Evolutionary conservation across 2,329 filamentous ascomycete genomes (phyloP).

Genomic region (Xylariaceae sp.): DNA sequence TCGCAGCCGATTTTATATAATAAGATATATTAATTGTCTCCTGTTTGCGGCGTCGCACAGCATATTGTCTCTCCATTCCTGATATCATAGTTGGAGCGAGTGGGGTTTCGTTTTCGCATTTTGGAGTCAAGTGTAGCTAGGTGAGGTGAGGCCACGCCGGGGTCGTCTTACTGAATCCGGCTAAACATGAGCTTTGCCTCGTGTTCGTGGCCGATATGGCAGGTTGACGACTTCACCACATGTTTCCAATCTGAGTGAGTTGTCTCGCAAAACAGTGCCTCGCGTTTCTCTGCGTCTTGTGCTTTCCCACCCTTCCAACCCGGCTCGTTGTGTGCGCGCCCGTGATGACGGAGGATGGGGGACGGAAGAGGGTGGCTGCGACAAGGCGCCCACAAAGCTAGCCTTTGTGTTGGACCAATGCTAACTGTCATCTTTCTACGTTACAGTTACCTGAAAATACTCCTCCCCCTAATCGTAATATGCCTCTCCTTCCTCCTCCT

Average conservation of each 20-base stretch:
- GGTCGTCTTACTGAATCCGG: constrained; percentile 22
- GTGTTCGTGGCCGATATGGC: constrained; percentile 66
- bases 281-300: too few species aligned
- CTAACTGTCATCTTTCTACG: constrained; percentile 14
- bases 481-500: constrained; percentile 73
- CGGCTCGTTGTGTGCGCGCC: too few species aligned
- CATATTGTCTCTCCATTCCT: constrained; percentile 1
- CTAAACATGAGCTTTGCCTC: constrained; percentile 53
- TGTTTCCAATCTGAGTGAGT: constrained; percentile 73
- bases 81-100: constrained; percentile 12
- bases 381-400: neutral
- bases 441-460: constrained; percentile 75
- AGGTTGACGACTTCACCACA: constrained; percentile 65
- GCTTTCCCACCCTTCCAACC: too few species aligned
- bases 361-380: too few species aligned
- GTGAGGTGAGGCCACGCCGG: constrained; percentile 14
- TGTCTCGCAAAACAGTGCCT: too few species aligned
- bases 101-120: constrained; percentile 16
- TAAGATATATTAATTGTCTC: constrained; percentile 5
- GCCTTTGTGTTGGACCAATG: neutral
- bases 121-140: constrained; percentile 22
- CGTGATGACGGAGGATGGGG: too few species aligned
- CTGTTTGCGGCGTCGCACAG: neutral
- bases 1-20: neutral
- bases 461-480: constrained; percentile 77